A percentile compares a stretch with the other conserved stretches of the same genome.
Evolutionary conservation across 2,329 filamentous ascomycete species (phyloP).

Genomic region (Parastagonospora nodorum): DNA sequence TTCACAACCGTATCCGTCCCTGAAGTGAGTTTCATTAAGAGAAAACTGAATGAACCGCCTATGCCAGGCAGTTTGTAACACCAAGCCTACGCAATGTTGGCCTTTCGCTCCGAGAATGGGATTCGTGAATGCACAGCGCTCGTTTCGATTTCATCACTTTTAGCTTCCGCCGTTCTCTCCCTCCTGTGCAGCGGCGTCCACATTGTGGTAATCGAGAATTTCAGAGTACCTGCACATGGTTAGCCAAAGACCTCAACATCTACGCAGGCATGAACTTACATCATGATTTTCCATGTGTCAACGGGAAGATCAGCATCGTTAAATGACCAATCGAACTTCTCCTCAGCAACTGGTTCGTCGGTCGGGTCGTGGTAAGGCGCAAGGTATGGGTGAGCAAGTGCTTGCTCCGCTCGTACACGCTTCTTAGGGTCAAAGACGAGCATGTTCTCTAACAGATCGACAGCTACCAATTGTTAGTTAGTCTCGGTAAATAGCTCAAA

Average conservation of each 20-base stretch:
- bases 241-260: constrained; percentile 7
- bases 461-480: constrained; percentile 59
- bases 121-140: constrained; percentile 14
- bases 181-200: constrained; percentile 66
- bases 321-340: constrained; percentile 99
- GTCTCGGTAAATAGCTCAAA: background rate
- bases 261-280: constrained; percentile 61
- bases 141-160: constrained; percentile 15
- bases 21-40: constrained; percentile 21
- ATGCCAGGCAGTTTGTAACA: constrained; percentile 18
- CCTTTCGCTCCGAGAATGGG: constrained; percentile 15
- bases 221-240: constrained; percentile 80
- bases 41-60: constrained; percentile 22
- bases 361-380: constrained; percentile 96
- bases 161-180: constrained; percentile 40
- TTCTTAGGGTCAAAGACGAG: constrained; percentile 98
- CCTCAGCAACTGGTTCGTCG: constrained; percentile 91
- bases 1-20: constrained; percentile 13
- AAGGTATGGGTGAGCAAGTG: constrained; percentile 89
- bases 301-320: constrained; percentile 97
- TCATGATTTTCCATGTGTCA: constrained; percentile 99
- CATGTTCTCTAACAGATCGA: constrained; percentile 95
- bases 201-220: constrained; percentile 97
- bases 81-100: constrained; percentile 14
- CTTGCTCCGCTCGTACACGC: constrained; percentile 84